Base-by-base conservation (phyloP, 345 rosid genomes). In the Rhizophora mangle region DNA sequence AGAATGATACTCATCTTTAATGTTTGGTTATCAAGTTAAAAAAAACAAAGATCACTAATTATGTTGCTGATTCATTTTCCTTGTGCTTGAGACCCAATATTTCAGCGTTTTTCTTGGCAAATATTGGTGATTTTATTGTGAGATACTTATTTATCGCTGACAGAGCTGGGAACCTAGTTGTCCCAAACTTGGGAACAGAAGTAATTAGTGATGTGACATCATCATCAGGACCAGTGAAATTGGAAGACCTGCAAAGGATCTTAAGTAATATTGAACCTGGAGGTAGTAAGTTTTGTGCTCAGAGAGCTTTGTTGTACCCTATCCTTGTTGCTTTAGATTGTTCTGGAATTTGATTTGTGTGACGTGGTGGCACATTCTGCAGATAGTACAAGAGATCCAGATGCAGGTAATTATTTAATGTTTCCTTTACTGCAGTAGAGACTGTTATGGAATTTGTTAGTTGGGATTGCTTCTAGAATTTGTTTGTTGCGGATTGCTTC, bases 231-330 rank as follows among this genome's bases (percentile, higher is more conserved):
- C 92, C 98, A 27, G 96, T 95, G 43, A 88, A 82, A 82, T 77
- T 92, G 82, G 90, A 85, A 77, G 97, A 92, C 79, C 78, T 95
- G 80, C 92, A 87, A 84, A 88, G 97, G 80, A 95, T 95, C 77
- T 84, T 95, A 78, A 87, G 87, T 85, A 88, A 83, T 79, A 85
- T 95, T 36, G 91, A 77, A 11, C 87, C 95, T 73, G 81, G 80
- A 74, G 96, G 97, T 88, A 77, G 62, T 26, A 19, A 29, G 8
- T 15, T 68, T 71, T 62, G 56, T 68, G 29, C 53, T 31, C 34
- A 8, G 9, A 51, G n/a, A 26, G 3, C 29, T 43, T 37, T 2
- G 5, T 59, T 10, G 7, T 16, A 36, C 49, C 18, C 18, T 60
- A 5, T 67, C 24, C 59, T 49, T 72, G 7, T 36, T 69, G 21